Conservation (phyloP, 2,329 filamentous ascomycete genomes). For the Fusarium verticillioides region DNA sequence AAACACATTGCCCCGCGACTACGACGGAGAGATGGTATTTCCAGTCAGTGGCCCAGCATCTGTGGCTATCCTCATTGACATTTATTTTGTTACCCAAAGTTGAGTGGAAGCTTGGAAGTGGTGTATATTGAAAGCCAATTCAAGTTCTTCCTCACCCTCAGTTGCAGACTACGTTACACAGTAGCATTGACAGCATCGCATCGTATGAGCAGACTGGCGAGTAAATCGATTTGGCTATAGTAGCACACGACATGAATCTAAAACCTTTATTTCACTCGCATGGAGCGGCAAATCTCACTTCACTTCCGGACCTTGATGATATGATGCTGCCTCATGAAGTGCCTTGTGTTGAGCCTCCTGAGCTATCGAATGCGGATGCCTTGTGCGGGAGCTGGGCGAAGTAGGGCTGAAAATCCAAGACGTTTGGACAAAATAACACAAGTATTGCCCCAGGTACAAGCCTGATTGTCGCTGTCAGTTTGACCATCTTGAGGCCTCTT, state of each 20-base stretch:
- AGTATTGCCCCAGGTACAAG: not conserved
- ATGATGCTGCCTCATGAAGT: slow-evolving; percentile 4
- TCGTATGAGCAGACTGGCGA: not conserved
- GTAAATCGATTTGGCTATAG: not conserved
- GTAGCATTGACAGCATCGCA: not conserved
- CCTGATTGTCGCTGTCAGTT: not conserved
- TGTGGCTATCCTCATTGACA: not conserved
- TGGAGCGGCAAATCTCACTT: not conserved
- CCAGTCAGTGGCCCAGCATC: not conserved
- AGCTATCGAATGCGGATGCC: not conserved
- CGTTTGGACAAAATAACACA: not conserved
- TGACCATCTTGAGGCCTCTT: not conserved
- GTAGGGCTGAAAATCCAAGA: slow-evolving; percentile 3
- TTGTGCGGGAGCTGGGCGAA: slow-evolving; percentile 3
- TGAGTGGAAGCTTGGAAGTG: not conserved
- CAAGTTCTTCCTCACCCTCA: not conserved
- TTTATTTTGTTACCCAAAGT: too few species aligned
- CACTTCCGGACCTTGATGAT: not conserved
- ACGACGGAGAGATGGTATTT: not conserved
- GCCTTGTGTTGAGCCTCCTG: slow-evolving; percentile 1
- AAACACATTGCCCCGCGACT: rapidly evolving
- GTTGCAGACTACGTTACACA: not conserved
- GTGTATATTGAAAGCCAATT: not conserved
- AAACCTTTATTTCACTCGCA: not conserved
- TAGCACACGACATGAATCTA: not conserved